These are phyloP conservation scores for Monilinia polystroma DNA, from an alignment of 2,329 filamentous ascomycete genomes.

Conservation along the genomic window DNA sequence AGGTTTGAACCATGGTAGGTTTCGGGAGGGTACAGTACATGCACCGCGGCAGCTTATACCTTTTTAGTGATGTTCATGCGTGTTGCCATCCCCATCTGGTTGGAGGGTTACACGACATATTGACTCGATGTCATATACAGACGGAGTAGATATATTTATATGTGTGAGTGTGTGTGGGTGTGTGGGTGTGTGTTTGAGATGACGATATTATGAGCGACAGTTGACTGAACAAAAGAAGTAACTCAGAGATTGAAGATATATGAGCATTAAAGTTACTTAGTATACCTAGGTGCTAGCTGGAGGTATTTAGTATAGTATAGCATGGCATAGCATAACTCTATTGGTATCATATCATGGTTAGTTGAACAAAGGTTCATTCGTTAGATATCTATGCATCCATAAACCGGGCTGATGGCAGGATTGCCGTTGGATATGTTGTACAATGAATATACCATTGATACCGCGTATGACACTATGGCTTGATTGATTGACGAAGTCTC, in stretches of 20 bases:
- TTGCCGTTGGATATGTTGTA: slow-evolving; percentile 9
- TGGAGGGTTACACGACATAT: slow-evolving; percentile 5
- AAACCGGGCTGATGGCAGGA: slow-evolving; percentile 16
- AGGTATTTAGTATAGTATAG: too few relatives aligned
- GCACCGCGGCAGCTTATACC: not conserved
- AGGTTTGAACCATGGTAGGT: not conserved
- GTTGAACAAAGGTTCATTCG: not conserved
- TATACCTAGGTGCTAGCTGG: too few relatives aligned
- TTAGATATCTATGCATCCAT: not conserved
- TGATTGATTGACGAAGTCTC: not conserved
- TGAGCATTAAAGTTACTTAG: too few relatives aligned
- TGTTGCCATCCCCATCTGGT: not conserved
- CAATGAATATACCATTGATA: not conserved
- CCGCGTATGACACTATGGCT: not conserved
- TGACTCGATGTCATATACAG: slow-evolving; percentile 1
- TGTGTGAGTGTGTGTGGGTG: not conserved
- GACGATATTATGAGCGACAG: not conserved
- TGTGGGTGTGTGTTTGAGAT: not conserved
- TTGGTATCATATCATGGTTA: too few relatives aligned
- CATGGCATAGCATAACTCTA: too few relatives aligned
- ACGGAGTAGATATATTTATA: too few relatives aligned
- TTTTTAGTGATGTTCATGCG: slow-evolving; percentile 9
- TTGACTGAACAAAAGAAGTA: too few relatives aligned
- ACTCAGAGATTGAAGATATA: too few relatives aligned
- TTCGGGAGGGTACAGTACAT: not conserved